phyloP scores from a whole-genome alignment of 495 filamentous ascomycete species.

The Poronia punctata region DNA sequence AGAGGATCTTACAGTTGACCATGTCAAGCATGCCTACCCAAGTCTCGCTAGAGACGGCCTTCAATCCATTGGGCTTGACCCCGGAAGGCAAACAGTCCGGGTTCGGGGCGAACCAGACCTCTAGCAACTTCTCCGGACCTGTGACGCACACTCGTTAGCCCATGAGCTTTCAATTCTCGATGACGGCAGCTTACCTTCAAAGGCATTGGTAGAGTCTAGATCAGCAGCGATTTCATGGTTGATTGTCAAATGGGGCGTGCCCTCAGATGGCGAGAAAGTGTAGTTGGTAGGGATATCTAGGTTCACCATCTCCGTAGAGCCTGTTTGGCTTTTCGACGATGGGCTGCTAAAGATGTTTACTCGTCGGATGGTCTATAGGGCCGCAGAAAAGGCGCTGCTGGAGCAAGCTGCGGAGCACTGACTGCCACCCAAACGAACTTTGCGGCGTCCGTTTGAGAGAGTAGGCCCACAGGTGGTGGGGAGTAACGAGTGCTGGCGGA shows the following conservation, averaged over 20 bases:
- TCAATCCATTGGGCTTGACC: conserved; percentile 70
- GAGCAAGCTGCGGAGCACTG: conserved; percentile 55
- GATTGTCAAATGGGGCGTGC: conserved; percentile 85
- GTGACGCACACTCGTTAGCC: background rate
- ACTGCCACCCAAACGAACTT: conserved; percentile 85
- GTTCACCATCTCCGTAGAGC: conserved; percentile 67
- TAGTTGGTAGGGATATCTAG: conserved; percentile 71
- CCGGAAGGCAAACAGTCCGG: conserved; percentile 62
- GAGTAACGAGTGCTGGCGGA: conserved; percentile 40
- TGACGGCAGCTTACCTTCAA: conserved; percentile 62
- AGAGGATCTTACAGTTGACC: conserved; percentile 97
- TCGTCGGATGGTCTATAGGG: conserved; percentile 12
- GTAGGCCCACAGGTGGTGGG: conserved; percentile 78
- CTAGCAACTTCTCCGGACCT: conserved; percentile 96
- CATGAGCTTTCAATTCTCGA: background rate
- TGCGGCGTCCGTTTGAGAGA: conserved; percentile 83
- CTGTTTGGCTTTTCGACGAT: too few species aligned
- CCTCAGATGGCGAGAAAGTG: conserved; percentile 71
- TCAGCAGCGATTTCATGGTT: conserved; percentile 93
- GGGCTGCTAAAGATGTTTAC: too few species aligned
- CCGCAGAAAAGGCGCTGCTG: conserved; percentile 19
- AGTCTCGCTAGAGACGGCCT: conserved; percentile 70
- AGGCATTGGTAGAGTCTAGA: conserved; percentile 92
- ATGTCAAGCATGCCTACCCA: conserved; percentile 98
- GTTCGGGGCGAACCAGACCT: conserved; percentile 95